Base-by-base conservation (phyloP, 441 rosid genomes). In the Pelargonium myrrhifolium region DNA sequence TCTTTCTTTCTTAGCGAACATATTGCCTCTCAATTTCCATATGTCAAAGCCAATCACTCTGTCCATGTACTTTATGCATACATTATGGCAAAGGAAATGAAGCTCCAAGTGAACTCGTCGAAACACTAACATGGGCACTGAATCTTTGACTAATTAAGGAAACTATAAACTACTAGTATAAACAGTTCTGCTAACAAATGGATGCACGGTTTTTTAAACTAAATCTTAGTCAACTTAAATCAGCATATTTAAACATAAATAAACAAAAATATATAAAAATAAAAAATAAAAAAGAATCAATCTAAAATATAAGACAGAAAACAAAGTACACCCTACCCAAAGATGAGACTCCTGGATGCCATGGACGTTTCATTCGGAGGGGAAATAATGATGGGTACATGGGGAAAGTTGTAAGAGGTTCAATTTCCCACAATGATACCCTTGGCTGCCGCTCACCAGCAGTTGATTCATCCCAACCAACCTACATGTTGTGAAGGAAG, bases 381-480 rank as follows among this genome's bases (percentile, higher is more conserved):
- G 98, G 89, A 74, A 93, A 96, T 35, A 92, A 96, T 70, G 99
- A 87, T 0, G 98, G 96, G 75, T 96, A 96, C 94, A 88, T 96
- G 0, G 98, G 99, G 76, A 96, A 96, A 35, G 99, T 96, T 40
- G 97, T 86, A 66, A 96, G 74, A 14, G 99, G 99, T 76, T 96
- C 99, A 73, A 96, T 89, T 84, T 96, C 98, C 99, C 98, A 96
- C 17, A 96, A 74, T 28, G 99, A 96, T 65, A 93, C 99, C 72
- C 99, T 81, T 6, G 96, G 99, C 74, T 96, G 99, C 83, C 93
- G 88, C 79, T 96, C 98, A 39, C 98, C 99, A 43, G 97, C 98
- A 4, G 97, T 89, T 37, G 99, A 96, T 76, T 96, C 99, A 74
- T 96, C 99, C 99, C 99, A 96, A 26, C 99, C 99, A 71, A 96